A percentile compares a stretch with the other conserved stretches of the same genome.
phyloP scores from a whole-genome alignment of 2,329 filamentous ascomycete species.

The Pseudogymnoascus sp. region DNA sequence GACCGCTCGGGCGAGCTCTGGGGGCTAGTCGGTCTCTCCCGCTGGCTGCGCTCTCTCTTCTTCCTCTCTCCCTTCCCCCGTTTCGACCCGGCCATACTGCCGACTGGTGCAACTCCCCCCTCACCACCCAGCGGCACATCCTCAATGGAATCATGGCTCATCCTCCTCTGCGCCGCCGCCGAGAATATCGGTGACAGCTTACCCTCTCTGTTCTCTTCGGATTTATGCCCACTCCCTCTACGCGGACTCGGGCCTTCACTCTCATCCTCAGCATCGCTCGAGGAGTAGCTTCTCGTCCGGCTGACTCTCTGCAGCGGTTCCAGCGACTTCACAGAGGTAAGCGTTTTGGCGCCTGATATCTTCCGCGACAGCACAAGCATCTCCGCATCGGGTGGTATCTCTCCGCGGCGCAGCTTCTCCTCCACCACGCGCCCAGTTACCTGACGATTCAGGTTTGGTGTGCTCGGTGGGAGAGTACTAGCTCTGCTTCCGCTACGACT shows the following conservation, averaged over 20 bases:
- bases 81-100: background rate
- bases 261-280: background rate
- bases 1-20: constrained; percentile 1
- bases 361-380: constrained; percentile 6
- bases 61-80: background rate
- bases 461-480: constrained; percentile 15
- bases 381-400: constrained; percentile 22
- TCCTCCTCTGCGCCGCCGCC: background rate
- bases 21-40: background rate
- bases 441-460: constrained; percentile 21
- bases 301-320: background rate
- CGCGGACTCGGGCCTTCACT: background rate
- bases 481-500: constrained; percentile 29
- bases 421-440: constrained; percentile 26
- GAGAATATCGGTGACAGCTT: constrained; percentile 7
- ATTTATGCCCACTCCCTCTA: background rate
- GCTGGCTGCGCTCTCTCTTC: background rate
- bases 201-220: background rate
- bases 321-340: background rate
- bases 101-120: background rate
- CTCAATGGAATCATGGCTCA: constrained; percentile 5
- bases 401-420: constrained; percentile 25
- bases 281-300: background rate
- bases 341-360: background rate
- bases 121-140: constrained; percentile 1